Evolutionary conservation across 192 early-diverging fungal genomes (phyloP), one percentile per base, ranked within the genome.

Genomic region (Allomyces javanicus): DNA sequence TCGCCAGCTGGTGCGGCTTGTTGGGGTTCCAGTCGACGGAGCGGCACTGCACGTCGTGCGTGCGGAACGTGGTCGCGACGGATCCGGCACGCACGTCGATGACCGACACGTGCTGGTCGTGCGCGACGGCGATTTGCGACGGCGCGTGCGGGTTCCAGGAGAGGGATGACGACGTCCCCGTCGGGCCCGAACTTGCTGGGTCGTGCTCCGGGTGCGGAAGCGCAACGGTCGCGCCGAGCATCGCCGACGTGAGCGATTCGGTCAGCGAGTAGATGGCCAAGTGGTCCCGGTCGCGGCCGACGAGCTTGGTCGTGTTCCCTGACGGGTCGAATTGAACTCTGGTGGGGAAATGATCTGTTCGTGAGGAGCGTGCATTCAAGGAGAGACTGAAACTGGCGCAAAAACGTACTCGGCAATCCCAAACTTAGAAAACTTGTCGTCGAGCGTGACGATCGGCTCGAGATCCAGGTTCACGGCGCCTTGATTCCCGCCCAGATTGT

Each of bases 21-120:
- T 94, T 92, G 7, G 88, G 85, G 70, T 97, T 97, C 69, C 82
- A 89, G 74, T 93, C 91, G 2, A 96, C 63, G 12, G 80, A 79
- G 24, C 86, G 79, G 25, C 93, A 74, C 44, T 73, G 76, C n/a
- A 78, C 74, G n/a, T 80, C 74, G 69, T 97, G 94, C n/a, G 91
- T 87, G 22, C 79, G 64, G 10, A 70, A 67, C 22, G 85, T 81
- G 25, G 68, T 62, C 63, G 82, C 79, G 23, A 75, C 76, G 10
- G 66, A 66, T n/a, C 76, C 79, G 64, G 33, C n/a, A 25, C n/a
- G 11, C 63, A 5, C 14, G 6, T 25, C 43, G 65, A 2, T 25
- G 0, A 12, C 25, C 9, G 24, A 26, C 25, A 64, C n/a, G 23
- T 24, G 22, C 21, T 7, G 10, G 22, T 17, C 24, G 24, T 23